These are phyloP conservation scores for Ophiostoma triangulosporum DNA, from an alignment of 2,329 filamentous ascomycete species.

Conservation along the genomic window DNA sequence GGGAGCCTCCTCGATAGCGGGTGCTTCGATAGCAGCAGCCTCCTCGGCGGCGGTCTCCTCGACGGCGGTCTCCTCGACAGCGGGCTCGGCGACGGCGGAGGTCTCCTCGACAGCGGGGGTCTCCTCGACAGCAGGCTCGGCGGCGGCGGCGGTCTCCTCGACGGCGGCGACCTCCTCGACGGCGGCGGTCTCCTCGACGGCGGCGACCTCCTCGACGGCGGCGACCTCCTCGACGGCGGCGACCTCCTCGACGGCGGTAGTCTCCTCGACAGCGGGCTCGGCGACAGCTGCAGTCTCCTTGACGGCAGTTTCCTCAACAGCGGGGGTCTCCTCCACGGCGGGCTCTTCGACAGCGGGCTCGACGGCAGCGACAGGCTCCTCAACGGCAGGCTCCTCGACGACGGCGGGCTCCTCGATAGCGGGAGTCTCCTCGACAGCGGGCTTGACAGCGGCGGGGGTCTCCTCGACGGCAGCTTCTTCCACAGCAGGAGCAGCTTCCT, in stretches of 20 bases:
- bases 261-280: not conserved
- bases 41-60: not conserved
- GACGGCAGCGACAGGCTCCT: not conserved
- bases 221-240: slow-evolving; percentile 3
- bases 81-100: not conserved
- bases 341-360: not conserved
- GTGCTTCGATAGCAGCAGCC: not conserved
- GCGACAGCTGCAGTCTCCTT: not conserved
- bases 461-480: not conserved
- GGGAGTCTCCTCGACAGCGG: not conserved
- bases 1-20: not conserved
- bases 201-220: not conserved
- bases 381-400: not conserved
- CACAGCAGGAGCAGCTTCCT: not conserved
- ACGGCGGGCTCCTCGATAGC: not conserved
- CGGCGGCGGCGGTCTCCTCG: too few relatives aligned
- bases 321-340: not conserved
- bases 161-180: not conserved
- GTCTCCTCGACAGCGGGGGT: slow-evolving; percentile 1
- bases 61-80: not conserved
- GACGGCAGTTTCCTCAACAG: not conserved
- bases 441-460: not conserved
- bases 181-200: not conserved
- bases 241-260: not conserved
- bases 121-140: not conserved